Evolutionary conservation across 2,329 filamentous ascomycete species (phyloP), one percentile per base, ranked within the genome.

Genomic region (Ceratocystiopsis brevicomis): DNA sequence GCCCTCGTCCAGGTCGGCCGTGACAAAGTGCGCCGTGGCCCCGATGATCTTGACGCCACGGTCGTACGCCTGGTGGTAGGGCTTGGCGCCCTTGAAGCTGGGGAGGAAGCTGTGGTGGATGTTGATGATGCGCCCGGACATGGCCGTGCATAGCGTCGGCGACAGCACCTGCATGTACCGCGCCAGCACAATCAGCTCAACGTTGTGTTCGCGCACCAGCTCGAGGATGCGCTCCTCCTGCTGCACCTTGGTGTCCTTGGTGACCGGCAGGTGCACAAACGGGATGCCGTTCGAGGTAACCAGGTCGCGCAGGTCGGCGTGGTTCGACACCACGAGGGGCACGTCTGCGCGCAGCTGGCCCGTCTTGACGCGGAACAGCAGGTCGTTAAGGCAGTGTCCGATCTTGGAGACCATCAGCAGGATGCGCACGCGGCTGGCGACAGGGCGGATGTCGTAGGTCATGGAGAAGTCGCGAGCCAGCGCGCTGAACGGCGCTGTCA

Each of bases 401-500:
- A 85, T 87, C 65, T 87, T 87, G 54, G 81, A 87, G 30, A 88
- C 83, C 82, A 90, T 88, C 66, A 90, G 84, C 53, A 90, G 66
- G 40, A 87, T 78, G 50, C 76, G 72, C 45, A 78, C 77, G 64
- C 85, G 86, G 54, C 76, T 67, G 41, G 74, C 63, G 13, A 76
- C 70, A 4, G 79, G 73, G 14, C 76, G 70, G 52, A 90, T 69
- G 52, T 81, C 69, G 63, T 81, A 85, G 53, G 75, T 66, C 76
- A 85, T 81, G 43, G 30, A 55, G 61, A 84, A 72, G 21, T 76
- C 66, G 42, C 62, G 53, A 3, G 78, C 78, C 42, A 84, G 73
- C 37, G 66, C 60, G 25, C 65, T 61, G 52, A 88, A 78, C 8
- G 72, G 68, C 44, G 57, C 59, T 9, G 55, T 59, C 40, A 85